phyloP scores from a whole-genome alignment of 2,329 filamentous ascomycete species.

The Dactylellina haptotyla region DNA sequence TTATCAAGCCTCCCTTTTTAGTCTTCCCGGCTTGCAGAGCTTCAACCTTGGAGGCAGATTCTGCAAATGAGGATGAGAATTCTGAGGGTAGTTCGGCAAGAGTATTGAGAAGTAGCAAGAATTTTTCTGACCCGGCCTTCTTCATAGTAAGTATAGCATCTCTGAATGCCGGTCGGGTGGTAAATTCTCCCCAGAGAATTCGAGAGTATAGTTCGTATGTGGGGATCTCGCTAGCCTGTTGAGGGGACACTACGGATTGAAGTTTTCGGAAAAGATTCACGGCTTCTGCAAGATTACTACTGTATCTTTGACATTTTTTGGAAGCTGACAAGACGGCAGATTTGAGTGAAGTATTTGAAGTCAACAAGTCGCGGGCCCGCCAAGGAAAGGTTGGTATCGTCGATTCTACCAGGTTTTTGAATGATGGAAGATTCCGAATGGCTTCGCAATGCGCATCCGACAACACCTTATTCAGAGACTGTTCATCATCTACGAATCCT shows the following conservation, averaged over 20 bases:
- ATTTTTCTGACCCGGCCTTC: conserved; percentile 40
- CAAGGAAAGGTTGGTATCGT: conserved; percentile 41
- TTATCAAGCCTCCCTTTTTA: conserved; percentile 60
- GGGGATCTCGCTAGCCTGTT: conserved; percentile 40
- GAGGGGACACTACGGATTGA: conserved; percentile 29
- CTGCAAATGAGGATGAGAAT: conserved; percentile 8
- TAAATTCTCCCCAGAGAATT: conserved; percentile 46
- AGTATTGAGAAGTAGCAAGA: conserved; percentile 18
- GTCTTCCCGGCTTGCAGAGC: conserved; percentile 41
- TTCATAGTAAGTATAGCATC: conserved; percentile 46
- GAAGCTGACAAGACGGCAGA: conserved; percentile 54
- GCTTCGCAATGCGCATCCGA: conserved; percentile 73
- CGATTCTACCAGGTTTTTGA: conserved; percentile 60
- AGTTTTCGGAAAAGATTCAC: conserved; percentile 52
- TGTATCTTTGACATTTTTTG: conserved; percentile 54
- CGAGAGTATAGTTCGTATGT: conserved; percentile 50
- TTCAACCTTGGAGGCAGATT: conserved; percentile 15
- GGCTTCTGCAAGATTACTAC: conserved; percentile 54
- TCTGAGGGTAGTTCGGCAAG: conserved; percentile 38
- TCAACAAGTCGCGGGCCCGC: conserved; percentile 65
- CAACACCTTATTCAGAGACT: conserved; percentile 61
- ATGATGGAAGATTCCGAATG: conserved; percentile 75
- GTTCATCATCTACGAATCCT: conserved; percentile 59
- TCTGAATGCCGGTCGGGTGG: conserved; percentile 44
- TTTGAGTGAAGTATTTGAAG: conserved; percentile 70